phyloP scores from a whole-genome alignment of 2,329 filamentous ascomycete species.

The Davidsoniella eucalypti region DNA sequence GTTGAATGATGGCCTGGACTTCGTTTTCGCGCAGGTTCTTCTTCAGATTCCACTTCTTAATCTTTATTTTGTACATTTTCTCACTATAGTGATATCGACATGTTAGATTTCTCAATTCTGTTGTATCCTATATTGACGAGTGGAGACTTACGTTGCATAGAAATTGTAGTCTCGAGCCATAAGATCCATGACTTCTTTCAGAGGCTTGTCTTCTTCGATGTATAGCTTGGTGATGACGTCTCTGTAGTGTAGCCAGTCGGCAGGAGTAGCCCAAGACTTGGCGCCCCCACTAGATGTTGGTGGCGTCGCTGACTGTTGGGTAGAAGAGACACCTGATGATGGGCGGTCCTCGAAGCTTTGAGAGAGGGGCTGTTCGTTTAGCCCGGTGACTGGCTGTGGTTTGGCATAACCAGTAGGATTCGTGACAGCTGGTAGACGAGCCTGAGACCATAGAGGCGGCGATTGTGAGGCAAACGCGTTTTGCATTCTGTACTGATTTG shows the following conservation, averaged over 20 bases:
- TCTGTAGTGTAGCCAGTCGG: conserved; percentile 10
- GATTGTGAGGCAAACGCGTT: conserved; percentile 3
- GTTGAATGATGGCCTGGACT: conserved; percentile 11
- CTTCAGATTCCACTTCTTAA: conserved; percentile 13
- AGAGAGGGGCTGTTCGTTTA: conserved; percentile 5
- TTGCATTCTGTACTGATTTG: conserved; percentile 9
- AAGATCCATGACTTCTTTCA: conserved; percentile 12
- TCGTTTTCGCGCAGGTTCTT: conserved; percentile 12
- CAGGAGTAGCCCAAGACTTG: conserved; percentile 12
- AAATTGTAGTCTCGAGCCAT: conserved; percentile 11
- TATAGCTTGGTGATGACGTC: conserved; percentile 11
- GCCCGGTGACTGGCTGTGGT: neutral
- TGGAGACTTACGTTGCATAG: conserved; percentile 11
- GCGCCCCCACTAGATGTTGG: neutral
- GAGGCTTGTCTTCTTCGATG: conserved; percentile 11
- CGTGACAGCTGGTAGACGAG: conserved; percentile 6
- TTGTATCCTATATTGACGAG: neutral
- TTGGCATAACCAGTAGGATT: conserved; percentile 1
- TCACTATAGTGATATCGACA: conserved; percentile 6
- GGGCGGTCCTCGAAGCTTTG: conserved; percentile 10
- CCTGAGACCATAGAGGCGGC: conserved; percentile 8
- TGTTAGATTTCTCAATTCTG: neutral
- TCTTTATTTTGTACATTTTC: conserved; percentile 13
- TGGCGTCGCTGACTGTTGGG: conserved; percentile 1
- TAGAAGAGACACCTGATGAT: conserved; percentile 9